Evolutionary conservation across 345 rosid species (phyloP).

Genomic region (Odontarrhena argentea): DNA sequence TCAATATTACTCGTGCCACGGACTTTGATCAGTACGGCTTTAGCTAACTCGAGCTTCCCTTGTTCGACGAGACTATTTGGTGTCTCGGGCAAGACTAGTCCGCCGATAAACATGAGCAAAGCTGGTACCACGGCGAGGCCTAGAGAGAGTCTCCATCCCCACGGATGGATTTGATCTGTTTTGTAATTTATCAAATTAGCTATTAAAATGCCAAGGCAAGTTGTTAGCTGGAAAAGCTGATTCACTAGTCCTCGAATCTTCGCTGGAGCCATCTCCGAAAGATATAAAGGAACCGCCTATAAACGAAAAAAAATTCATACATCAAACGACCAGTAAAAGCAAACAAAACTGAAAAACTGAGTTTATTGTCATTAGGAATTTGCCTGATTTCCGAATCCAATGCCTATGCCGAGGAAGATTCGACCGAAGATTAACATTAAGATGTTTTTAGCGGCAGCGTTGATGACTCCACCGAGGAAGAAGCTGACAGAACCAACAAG

Average conservation of each 20-base stretch:
- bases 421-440: constrained; percentile 70
- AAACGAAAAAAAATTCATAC: not conserved
- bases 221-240: constrained; percentile 82
- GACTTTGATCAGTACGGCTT: constrained; percentile 58
- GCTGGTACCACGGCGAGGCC: constrained; percentile 75
- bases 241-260: constrained; percentile 78
- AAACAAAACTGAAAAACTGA: not conserved
- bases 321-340: not conserved
- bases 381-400: constrained; percentile 90
- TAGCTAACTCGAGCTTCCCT: constrained; percentile 69
- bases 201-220: constrained; percentile 75
- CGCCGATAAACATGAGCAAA: constrained; percentile 67
- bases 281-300: constrained; percentile 87
- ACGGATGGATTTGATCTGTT: constrained; percentile 75
- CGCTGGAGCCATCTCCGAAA: constrained; percentile 94
- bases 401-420: constrained; percentile 73
- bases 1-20: constrained; percentile 69
- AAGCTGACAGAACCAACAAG: constrained; percentile 74
- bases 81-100: constrained; percentile 68
- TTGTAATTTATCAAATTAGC: constrained; percentile 73
- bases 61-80: constrained; percentile 85
- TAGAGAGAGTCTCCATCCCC: constrained; percentile 87
- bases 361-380: not conserved
- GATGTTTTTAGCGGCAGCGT: constrained; percentile 69
- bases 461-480: constrained; percentile 72